Conservation (phyloP, 495 filamentous ascomycete genomes). For the Viridothelium virens region DNA sequence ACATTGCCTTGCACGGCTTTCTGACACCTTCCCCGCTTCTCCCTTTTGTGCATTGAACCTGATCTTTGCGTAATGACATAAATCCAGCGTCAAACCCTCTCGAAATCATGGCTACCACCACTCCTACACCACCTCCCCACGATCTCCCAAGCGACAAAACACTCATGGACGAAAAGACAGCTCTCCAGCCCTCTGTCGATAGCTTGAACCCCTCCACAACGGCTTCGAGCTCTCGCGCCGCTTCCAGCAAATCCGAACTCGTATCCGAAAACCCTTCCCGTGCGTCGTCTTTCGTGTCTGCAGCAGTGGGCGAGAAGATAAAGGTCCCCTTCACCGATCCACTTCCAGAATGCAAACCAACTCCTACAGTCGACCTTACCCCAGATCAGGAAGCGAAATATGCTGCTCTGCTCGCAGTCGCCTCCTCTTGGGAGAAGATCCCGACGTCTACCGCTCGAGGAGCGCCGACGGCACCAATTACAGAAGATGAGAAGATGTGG, state of each 20-base stretch:
- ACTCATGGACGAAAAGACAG: constrained; percentile 3
- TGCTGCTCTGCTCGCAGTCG: constrained; percentile 58
- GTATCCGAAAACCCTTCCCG: neutral
- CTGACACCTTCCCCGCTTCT: neutral
- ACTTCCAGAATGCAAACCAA: constrained; percentile 47
- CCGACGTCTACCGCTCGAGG: constrained; percentile 51
- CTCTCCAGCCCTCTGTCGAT: neutral
- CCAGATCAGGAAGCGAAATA: constrained; percentile 80
- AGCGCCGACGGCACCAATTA: constrained; percentile 56
- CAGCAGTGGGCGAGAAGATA: constrained; percentile 32
- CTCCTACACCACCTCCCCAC: neutral
- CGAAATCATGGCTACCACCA: neutral
- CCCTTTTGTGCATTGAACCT: neutral
- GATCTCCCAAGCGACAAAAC: neutral
- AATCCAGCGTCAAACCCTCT: neutral
- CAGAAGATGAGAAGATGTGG: constrained; percentile 77
- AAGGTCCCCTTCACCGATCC: constrained; percentile 66
- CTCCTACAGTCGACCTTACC: constrained; percentile 45
- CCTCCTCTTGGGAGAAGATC: constrained; percentile 62
- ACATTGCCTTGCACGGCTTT: neutral
- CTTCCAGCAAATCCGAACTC: neutral
- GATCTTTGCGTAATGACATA: neutral
- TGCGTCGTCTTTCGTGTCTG: neutral
- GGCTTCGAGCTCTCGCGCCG: neutral
- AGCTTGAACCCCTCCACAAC: constrained; percentile 1